Conservation (phyloP, 345 rosid species). For the Melaleuca quinquenervia region DNA sequence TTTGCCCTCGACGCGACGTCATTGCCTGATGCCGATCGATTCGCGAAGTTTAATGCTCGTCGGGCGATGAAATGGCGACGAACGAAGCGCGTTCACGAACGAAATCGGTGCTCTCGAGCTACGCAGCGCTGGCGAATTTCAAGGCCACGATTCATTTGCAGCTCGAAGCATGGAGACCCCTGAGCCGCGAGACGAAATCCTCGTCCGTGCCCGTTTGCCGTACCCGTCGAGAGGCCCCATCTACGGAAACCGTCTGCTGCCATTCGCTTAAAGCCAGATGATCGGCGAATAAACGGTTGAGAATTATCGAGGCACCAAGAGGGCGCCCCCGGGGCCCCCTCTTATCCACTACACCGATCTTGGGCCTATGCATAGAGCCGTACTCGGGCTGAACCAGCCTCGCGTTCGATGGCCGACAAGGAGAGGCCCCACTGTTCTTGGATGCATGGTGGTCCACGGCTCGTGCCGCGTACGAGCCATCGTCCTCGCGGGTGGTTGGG, state of each 20-base stretch:
- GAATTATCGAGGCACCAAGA: neutral
- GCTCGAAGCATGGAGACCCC: neutral
- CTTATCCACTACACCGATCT: neutral
- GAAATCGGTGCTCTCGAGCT: neutral
- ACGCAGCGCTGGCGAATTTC: neutral
- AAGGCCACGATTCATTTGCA: neutral
- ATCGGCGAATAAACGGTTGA: neutral
- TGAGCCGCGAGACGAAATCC: neutral
- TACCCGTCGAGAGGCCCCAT: neutral
- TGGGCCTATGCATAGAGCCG: neutral
- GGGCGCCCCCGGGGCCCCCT: neutral
- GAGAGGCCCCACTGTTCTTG: neutral
- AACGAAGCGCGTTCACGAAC: neutral
- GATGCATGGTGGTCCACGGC: neutral
- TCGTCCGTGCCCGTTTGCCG: neutral
- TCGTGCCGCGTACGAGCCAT: neutral
- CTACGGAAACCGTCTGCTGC: rapidly evolving
- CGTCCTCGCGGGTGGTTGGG: neutral
- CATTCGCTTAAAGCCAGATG: neutral
- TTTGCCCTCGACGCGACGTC: neutral
- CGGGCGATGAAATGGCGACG: neutral
- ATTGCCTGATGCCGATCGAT: no score
- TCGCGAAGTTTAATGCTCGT: neutral
- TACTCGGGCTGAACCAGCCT: neutral
- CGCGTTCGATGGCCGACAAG: neutral